Evolutionary conservation across 768 basidiomycete species (phyloP).

Genomic region (Podaxis pistillaris): DNA sequence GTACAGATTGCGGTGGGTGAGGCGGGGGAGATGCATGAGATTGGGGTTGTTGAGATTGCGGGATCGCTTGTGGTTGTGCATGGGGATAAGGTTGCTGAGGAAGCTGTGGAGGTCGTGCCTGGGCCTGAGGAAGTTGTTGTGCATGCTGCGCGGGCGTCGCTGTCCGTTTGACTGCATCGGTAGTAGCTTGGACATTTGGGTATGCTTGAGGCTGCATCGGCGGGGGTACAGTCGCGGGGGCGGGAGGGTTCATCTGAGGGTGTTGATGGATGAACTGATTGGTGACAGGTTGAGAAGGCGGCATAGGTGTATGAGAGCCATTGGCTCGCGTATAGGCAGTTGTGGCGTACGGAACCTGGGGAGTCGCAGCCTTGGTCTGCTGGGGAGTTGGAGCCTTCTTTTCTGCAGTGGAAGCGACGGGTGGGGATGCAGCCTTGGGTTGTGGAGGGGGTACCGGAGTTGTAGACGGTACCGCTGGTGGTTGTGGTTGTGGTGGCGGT

Average conservation of each 20-base stretch:
- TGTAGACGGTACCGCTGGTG: constrained; percentile 15
- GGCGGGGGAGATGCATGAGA: constrained; percentile 13
- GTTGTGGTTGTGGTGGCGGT: constrained; percentile 21
- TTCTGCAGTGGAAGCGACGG: constrained; percentile 27
- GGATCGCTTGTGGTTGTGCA: constrained; percentile 4
- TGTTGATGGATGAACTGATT: constrained; percentile 36
- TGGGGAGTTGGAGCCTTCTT: constrained; percentile 21
- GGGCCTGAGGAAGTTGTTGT: constrained; percentile 12
- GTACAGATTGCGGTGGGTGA: constrained; percentile 12
- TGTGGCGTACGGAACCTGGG: constrained; percentile 26
- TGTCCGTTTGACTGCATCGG: constrained; percentile 30
- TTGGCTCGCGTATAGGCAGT: constrained; percentile 27
- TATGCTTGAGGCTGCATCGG: constrained; percentile 35
- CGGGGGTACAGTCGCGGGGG: constrained; percentile 33
- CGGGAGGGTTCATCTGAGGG: constrained; percentile 26
- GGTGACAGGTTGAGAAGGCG: constrained; percentile 25
- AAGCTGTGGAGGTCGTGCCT: constrained; percentile 14
- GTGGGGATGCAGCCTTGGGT: constrained; percentile 28
- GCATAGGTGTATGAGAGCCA: constrained; percentile 33
- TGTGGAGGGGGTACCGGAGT: constrained; percentile 26
- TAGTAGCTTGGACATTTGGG: constrained; percentile 32
- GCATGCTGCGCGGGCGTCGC: constrained; percentile 34
- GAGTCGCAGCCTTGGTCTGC: constrained; percentile 24
- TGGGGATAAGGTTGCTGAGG: not conserved
- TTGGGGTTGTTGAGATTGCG: constrained; percentile 7